Conservation (phyloP, 1,139 yeast species). For the Taphrina flavorubra region DNA sequence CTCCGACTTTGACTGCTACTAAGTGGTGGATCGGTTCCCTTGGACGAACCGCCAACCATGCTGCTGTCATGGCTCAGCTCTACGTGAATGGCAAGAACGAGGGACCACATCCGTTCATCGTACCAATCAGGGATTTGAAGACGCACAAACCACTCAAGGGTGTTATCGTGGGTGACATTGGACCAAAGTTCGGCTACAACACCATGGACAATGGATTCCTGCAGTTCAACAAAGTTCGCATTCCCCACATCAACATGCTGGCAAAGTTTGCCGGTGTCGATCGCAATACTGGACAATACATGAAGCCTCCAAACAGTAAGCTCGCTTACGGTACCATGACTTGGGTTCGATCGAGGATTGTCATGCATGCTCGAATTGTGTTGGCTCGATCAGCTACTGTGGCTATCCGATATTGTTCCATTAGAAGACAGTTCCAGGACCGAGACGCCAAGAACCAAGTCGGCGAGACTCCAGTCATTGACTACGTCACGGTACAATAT, state of each 20-base stretch:
- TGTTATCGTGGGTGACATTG: constrained; percentile 85
- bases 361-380: constrained; percentile 77
- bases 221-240: constrained; percentile 74
- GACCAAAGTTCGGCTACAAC: constrained; percentile 60
- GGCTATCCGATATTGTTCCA: constrained; percentile 86
- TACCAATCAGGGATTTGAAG: constrained; percentile 77
- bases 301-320: constrained; percentile 76
- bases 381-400: constrained; percentile 80
- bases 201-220: constrained; percentile 96
- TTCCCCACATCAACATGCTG: constrained; percentile 83
- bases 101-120: constrained; percentile 81
- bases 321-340: constrained; percentile 83
- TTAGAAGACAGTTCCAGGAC: constrained; percentile 74
- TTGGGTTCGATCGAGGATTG: constrained; percentile 91
- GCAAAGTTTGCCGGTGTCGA: constrained; percentile 79
- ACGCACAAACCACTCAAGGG: constrained; percentile 72
- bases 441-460: constrained; percentile 31
- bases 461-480: constrained; percentile 41
- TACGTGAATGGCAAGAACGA: constrained; percentile 70
- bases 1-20: constrained; percentile 90
- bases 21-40: constrained; percentile 99
- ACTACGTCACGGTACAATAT: constrained; percentile 35
- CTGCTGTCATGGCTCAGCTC: constrained; percentile 79
- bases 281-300: constrained; percentile 66
- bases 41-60: constrained; percentile 88